Evolutionary conservation across 2,329 filamentous ascomycete genomes (phyloP), one percentile per base, ranked within the genome.

Genomic region (Fusarium transvaalense): DNA sequence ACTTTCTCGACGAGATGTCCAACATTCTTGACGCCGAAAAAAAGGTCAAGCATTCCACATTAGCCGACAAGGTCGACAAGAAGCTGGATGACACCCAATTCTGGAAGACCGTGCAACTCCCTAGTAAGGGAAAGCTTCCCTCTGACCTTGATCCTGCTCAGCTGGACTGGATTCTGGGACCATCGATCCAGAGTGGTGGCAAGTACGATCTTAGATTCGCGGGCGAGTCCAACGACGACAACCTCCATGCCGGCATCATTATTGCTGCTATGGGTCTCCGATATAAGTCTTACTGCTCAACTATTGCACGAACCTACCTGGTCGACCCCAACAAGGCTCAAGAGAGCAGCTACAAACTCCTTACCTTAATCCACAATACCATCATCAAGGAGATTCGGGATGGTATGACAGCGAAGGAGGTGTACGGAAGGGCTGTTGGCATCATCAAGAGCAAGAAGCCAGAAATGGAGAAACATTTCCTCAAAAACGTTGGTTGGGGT

Each of bases 1-100:
- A 96, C 80, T 98, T 98, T 78, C 90, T 99, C 70, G 96, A 99
- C 77, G 94, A 97, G 78, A 98, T 99, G 94, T 97, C 95, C 51
- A 91, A 92, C 73, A 91, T 98, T 53, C 88, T 99, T 63, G 96
- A 99, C 76, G 91, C 94, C 71, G 97, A 98, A 79, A 97, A 97
- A 84, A 97, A 97, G 78, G 93, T 98, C 77, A 96, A 94, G 68
- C 96, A 99, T 81, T 92, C 91, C 69, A 86, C 87, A 3, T 86
- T 99, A 10, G 90, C 92, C n/a, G 89, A 93, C 74, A 96, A 94
- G 80, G 91, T 99, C 32, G 90, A 95, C 71, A 88, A 89, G 75
- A 97, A 97, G 82, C 90, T 99, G 58, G 95, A 98, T 74, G 94
- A 99, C 73, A 84, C 88, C 52, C 97, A 97, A 75, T 99, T 97